A percentile compares a stretch with the other conserved stretches of the same genome.
phyloP scores from a whole-genome alignment of 441 rosid genomes.

The Gossypium lobatum region DNA sequence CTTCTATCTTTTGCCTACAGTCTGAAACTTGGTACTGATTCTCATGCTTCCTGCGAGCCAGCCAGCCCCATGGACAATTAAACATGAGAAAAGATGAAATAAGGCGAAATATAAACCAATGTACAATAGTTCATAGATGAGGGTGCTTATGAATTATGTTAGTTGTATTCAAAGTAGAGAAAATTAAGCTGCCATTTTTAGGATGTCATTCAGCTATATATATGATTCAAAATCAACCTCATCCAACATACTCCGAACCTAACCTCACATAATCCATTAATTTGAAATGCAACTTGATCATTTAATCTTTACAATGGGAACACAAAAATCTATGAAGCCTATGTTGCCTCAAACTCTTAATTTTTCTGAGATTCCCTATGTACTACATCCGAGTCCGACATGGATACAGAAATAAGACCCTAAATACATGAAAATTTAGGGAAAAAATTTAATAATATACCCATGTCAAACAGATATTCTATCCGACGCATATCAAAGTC shows the following conservation, averaged over 20 bases:
- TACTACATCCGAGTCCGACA: too few species aligned
- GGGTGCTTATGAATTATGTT: not conserved
- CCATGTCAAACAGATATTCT: not conserved
- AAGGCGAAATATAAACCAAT: not conserved
- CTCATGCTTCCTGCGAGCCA: not conserved
- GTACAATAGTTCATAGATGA: not conserved
- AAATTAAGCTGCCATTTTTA: not conserved
- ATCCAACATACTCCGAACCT: not conserved
- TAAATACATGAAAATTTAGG: not conserved
- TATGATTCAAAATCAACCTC: not conserved
- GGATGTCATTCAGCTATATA: not conserved
- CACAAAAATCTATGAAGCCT: not conserved
- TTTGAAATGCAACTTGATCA: not conserved
- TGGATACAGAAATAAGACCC: too few species aligned
- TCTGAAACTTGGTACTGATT: not conserved
- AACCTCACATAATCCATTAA: not conserved
- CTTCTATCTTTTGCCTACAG: not conserved
- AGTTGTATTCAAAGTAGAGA: not conserved
- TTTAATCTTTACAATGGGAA: not conserved
- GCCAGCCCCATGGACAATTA: not conserved
- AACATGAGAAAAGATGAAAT: not conserved
- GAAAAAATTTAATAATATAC: not conserved
- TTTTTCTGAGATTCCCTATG: too few species aligned
- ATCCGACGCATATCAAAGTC: not conserved
- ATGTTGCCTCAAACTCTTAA: too few species aligned